These are phyloP conservation scores for Fusarium marasasianum DNA, from an alignment of 2,329 filamentous ascomycete species.

Conservation along the genomic window DNA sequence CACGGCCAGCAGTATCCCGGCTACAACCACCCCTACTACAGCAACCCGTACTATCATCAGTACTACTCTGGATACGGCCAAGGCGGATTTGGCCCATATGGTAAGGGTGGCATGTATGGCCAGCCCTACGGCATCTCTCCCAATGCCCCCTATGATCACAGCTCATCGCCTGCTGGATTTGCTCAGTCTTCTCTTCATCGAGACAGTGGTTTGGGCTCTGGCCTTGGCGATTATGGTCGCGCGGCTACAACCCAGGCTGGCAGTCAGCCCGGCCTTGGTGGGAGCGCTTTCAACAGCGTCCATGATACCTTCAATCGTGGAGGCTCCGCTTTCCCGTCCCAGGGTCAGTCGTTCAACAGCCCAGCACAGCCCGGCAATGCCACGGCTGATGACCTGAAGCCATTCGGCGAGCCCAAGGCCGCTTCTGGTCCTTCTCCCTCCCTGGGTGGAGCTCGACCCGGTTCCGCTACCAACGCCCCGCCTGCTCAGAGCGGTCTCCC, in stretches of 20 bases:
- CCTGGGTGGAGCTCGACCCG: conserved; percentile 64
- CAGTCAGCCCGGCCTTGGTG: conserved; percentile 60
- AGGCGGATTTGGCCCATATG: conserved; percentile 63
- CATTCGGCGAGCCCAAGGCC: conserved; percentile 65
- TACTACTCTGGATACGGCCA: conserved; percentile 67
- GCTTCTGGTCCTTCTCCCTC: conserved; percentile 66
- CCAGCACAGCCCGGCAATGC: conserved; percentile 58
- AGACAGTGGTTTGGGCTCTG: conserved; percentile 60
- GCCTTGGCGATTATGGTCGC: conserved; percentile 65
- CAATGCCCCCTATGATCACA: conserved; percentile 66
- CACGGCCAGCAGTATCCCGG: conserved; percentile 62
- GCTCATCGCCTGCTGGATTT: conserved; percentile 64
- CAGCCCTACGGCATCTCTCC: conserved; percentile 67
- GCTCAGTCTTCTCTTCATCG: conserved; percentile 64
- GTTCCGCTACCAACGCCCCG: conserved; percentile 64
- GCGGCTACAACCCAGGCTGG: conserved; percentile 59
- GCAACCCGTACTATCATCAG: conserved; percentile 69
- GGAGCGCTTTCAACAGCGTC: conserved; percentile 61
- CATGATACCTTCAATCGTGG: conserved; percentile 66
- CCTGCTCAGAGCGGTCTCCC: conserved; percentile 63
- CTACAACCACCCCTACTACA: conserved; percentile 68
- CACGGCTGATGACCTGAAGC: conserved; percentile 65
- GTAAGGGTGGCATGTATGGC: conserved; percentile 64
- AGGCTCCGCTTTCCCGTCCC: conserved; percentile 63
- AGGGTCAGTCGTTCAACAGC: conserved; percentile 63